Base-by-base conservation (phyloP, 352 stramenopile species). In the Phytophthora constricta region DNA sequence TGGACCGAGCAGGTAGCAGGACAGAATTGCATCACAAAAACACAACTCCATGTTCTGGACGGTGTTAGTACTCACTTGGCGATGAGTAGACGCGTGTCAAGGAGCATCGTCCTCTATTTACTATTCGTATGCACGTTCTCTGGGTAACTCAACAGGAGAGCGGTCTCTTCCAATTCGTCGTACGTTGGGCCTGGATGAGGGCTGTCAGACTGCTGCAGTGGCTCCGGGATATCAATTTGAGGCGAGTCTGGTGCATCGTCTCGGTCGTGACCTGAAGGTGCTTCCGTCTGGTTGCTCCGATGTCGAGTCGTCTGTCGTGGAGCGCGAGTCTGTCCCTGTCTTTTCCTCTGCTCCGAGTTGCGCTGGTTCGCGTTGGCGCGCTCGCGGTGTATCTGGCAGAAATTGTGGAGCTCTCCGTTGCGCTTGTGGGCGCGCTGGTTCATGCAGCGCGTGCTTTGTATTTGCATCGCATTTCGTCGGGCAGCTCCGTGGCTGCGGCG, bases 361-460 rank as follows among this genome's bases (percentile, higher is more conserved):
- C 81, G 79, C 64, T 92, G 84, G 58, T 86, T 89, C 51, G 87
- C 70, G 74, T 92, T 92, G 46, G 84, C 84, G 34, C 78, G 77
- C 14, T 74, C 67, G 0, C 79, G 76, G 49, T 87, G 79, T 45
- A 79, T 64, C 31, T 85, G 75, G 39, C 79, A 87, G 37, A 85
- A 74, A 41, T 77, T 82, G 65, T 87, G 79, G 23, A 82, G 69
- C 27, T 82, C 69, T 0, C 79, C 76, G 45, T 84, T 80, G 5
- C 76, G 70, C 65, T 87, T 87, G 49, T 76, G 63, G 37, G 72
- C 72, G 17, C 79, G 73, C 20, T 66, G 26, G 20, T 77, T 80
- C 50, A 71, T 49, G 46, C 79, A 87, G 26, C 72, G 72, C 34
- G 70, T 82, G 63, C 72, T 87, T 75, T 79, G 61, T 85, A 87